These are phyloP conservation scores for Phytophthora multivora DNA, from an alignment of 352 stramenopile genomes.

Conservation along the genomic window DNA sequence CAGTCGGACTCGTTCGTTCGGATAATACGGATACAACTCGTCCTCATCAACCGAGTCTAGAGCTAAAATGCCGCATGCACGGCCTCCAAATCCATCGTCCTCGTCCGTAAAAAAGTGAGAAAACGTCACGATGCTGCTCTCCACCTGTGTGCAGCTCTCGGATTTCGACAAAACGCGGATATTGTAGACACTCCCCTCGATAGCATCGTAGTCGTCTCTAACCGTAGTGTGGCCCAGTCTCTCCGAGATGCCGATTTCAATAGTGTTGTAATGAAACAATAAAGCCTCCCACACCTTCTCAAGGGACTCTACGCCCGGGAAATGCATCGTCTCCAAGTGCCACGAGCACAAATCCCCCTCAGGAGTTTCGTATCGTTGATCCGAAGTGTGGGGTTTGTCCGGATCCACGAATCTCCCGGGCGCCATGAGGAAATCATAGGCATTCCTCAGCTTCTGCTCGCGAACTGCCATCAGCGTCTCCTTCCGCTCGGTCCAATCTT, in stretches of 20 bases:
- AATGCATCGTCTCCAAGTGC: conserved; percentile 34
- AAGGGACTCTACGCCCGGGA: conserved; percentile 28
- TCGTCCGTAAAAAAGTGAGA: conserved; percentile 13
- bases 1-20: conserved; percentile 8
- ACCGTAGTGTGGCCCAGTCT: conserved; percentile 37
- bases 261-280: conserved; percentile 40
- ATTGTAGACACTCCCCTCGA: conserved; percentile 28
- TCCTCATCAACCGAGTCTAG: conserved; percentile 35
- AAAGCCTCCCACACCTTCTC: conserved; percentile 40
- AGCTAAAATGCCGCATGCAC: conserved; percentile 19
- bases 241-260: conserved; percentile 51
- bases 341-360: conserved; percentile 31
- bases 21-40: conserved; percentile 28
- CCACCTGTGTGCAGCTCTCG: conserved; percentile 5
- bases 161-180: conserved; percentile 21
- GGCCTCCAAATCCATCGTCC: conserved; percentile 7
- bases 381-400: conserved; percentile 20
- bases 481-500: conserved; percentile 32
- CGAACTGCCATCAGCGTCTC: conserved; percentile 30
- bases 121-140: conserved; percentile 32
- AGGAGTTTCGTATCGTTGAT: conserved; percentile 18
- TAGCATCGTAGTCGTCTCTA: conserved; percentile 41
- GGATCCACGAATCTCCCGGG: conserved; percentile 21
- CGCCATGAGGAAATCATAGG: conserved; percentile 28
- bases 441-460: conserved; percentile 25